Base-by-base conservation (phyloP, 371 early-diverging fungal genomes). In the Nosema granulosis region DNA sequence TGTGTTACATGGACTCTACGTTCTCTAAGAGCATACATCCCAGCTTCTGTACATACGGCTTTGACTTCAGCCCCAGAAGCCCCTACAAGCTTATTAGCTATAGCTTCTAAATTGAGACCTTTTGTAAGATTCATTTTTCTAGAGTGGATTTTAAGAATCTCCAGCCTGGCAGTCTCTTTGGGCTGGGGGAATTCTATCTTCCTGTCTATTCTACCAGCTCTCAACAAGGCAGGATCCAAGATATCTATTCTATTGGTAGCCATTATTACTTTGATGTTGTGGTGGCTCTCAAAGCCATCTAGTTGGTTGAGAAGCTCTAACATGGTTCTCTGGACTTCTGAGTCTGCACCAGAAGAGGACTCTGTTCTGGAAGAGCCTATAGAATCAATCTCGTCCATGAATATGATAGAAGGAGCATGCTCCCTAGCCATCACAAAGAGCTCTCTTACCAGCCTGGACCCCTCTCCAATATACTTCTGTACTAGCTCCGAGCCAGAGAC, bases 321-420 rank as follows among this genome's bases (percentile, higher is more conserved):
- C 99, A 99, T 97, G n/a, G 99, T 98, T 76, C 98, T 89, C 85
- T 98, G 97, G 74, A 97, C 94, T 87, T 98, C 99, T 68, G 93
- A 89, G 82, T 94, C 94, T 78, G 96, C 99, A 37, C 94, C 94
- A 1, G 94, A 94, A 50, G 91, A 92, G 3, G 94, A 92, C 62
- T 96, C 94, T 83, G 95, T 95, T 86, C 91, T 74, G 83, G 95
- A 97, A 22, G 94, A 92, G 76, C 98, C 99, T 38, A 99, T 89
- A 28, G 99, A 97, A 87, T 99, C 99, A 76, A 99, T 97, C 88
- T 99, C 99, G 86, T 99, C 99, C 85, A 99, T 98, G 85, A 99
- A 98, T 28, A 99, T 95, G 86, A 99, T 99, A 12, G 94, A 91
- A 6, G 99, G 99, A 18, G 99, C 94, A 83, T 97, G 90, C 80